phyloP scores from a whole-genome alignment of 208 protist species.

The Naegleria gruberi region DNA sequence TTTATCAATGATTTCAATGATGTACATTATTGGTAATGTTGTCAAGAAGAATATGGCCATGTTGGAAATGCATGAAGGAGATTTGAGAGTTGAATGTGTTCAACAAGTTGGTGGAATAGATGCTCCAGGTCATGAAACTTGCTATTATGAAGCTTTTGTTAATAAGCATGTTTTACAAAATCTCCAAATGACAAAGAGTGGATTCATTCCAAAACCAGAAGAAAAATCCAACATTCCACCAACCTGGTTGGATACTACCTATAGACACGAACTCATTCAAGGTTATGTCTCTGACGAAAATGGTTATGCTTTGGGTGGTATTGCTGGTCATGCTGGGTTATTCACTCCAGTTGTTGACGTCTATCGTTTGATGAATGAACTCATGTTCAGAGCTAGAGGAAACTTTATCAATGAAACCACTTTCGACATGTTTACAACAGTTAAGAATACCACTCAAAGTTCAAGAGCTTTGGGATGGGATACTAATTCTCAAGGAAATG shows the following conservation, averaged over 20 bases:
- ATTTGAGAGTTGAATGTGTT: neutral
- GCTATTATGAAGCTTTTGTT: conserved; percentile 51
- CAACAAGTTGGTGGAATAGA: neutral
- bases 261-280: conserved; percentile 41
- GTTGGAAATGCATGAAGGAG: neutral
- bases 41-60: neutral
- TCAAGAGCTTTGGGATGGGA: conserved; percentile 51
- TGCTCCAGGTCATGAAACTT: neutral
- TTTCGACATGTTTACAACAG: conserved; percentile 34
- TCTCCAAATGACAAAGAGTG: conserved; percentile 21
- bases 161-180: conserved; percentile 39
- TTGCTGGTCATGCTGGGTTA: conserved; percentile 51
- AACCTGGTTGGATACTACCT: conserved; percentile 42
- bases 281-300: conserved; percentile 50
- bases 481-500: conserved; percentile 28
- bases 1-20: conserved; percentile 52
- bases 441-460: conserved; percentile 41
- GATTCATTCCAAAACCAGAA: conserved; percentile 35
- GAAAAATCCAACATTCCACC: conserved; percentile 25
- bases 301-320: conserved; percentile 50
- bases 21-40: conserved; percentile 47
- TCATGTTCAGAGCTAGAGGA: conserved; percentile 33
- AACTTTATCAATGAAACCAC: conserved; percentile 42
- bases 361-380: conserved; percentile 27
- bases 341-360: conserved; percentile 42